Conservation (phyloP, 768 basidiomycete genomes). For the Lentinula sp. region DNA sequence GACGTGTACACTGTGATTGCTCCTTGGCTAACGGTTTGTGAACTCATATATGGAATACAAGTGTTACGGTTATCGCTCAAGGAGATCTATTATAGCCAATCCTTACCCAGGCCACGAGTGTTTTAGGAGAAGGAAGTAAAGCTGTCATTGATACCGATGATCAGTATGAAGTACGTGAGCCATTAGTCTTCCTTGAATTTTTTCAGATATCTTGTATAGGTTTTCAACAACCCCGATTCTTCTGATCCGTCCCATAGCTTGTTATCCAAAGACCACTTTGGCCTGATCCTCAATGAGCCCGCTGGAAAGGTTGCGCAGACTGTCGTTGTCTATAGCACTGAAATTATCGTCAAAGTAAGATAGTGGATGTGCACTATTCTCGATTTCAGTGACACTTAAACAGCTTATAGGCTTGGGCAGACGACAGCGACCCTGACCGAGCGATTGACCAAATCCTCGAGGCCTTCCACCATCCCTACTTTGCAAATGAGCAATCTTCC, state of each 20-base stretch:
- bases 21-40: constrained; percentile 50
- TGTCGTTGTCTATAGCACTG: constrained; percentile 57
- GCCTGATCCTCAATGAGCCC: constrained; percentile 65
- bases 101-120: constrained; percentile 48
- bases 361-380: background rate
- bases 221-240: constrained; percentile 60
- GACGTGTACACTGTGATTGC: constrained; percentile 64
- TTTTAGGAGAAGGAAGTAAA: constrained; percentile 57
- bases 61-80: background rate
- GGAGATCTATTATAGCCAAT: constrained; percentile 40
- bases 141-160: constrained; percentile 65
- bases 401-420: constrained; percentile 38
- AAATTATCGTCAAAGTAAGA: constrained; percentile 46
- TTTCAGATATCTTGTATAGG: constrained; percentile 23
- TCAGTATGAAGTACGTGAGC: constrained; percentile 46
- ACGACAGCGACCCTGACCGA: constrained; percentile 34
- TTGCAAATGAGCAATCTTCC: constrained; percentile 41
- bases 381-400: background rate
- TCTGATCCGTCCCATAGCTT: constrained; percentile 72
- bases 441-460: constrained; percentile 50
- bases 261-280: constrained; percentile 74
- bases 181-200: background rate
- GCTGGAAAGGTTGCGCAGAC: constrained; percentile 68
- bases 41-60: background rate
- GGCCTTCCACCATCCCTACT: constrained; percentile 69